These are phyloP conservation scores for Calonectria pseudoturangicola DNA, from an alignment of 2,329 filamentous ascomycete genomes.

Conservation along the genomic window DNA sequence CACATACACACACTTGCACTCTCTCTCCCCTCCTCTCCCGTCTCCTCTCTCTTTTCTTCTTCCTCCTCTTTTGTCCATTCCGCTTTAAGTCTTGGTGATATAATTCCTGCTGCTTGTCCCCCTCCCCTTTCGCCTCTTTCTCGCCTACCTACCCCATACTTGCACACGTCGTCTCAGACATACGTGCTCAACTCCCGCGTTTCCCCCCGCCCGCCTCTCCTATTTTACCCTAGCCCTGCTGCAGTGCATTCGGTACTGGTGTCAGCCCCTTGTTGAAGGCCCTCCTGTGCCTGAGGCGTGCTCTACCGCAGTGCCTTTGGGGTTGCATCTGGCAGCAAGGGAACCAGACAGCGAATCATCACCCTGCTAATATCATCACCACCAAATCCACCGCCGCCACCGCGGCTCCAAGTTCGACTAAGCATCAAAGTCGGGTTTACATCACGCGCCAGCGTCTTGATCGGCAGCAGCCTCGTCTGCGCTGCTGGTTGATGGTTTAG, in stretches of 20 bases:
- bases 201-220: constrained; percentile 11
- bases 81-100: constrained; percentile 4
- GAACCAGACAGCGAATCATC: constrained; percentile 30
- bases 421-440: constrained; percentile 1
- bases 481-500: neutral
- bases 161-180: neutral
- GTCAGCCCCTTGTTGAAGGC: constrained; percentile 20
- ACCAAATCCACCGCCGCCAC: constrained; percentile 22
- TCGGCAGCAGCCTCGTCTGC: constrained; percentile 2
- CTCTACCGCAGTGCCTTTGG: constrained; percentile 2
- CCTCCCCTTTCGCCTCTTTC: neutral
- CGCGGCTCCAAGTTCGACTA: neutral
- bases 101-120: neutral
- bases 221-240: constrained; percentile 23
- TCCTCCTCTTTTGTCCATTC: neutral
- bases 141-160: neutral
- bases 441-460: constrained; percentile 9
- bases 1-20: too few species aligned
- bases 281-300: constrained; percentile 29
- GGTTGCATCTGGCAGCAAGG: constrained; percentile 29
- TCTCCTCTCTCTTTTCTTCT: too few species aligned
- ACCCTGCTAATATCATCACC: constrained; percentile 22
- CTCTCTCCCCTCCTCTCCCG: too few species aligned
- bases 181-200: constrained; percentile 1
- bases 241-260: constrained; percentile 24